Base-by-base conservation (phyloP, 768 basidiomycete species). In the Naganishia vishniacii region DNA sequence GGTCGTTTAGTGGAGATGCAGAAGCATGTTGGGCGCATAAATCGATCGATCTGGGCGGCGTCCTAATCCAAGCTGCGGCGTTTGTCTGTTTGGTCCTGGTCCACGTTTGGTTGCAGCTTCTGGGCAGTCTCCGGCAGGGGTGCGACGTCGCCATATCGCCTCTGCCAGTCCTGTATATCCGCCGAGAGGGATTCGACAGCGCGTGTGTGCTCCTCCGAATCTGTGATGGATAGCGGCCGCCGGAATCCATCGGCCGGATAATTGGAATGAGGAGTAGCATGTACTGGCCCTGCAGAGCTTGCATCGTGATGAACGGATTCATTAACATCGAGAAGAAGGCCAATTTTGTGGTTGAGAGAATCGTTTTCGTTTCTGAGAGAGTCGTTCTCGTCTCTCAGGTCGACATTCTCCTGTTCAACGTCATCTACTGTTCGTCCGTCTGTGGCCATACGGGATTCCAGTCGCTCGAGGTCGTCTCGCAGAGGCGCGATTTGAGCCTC, bases 391-490 rank as follows among this genome's bases (percentile, higher is more conserved):
- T 67, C 53, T 25, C 61, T n/a, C 11, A 67, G 31, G 6, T 67
- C 44, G 11, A 29, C 34, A 40, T 67, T 67, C 48, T 67, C 65
- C 29, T 59, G 61, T 28, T 62, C 53, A 26, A 67, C 23, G 18
- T 67, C 65, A 18, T 58, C 65, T 25, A 49, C 45, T 18, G 29
- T 59, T 23, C 65, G 15, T 3, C 48, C 53, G 11, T 45, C 65
- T 7, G 69, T 70, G 45, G 67, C 66, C 42, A 72, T 73, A 23
- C 72, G 41, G n/a, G 70, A 64, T 48, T 72, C 69, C 28, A 70
- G 68, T 51, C 73, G 67, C 20, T 65, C 66, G 25, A 77, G 59
- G 62, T 77, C 75, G 32, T 75, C 74, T 59, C 73, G 65, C 42
- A 74, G 48, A 3, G 62, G 58, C n/a, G 71, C 70, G 16, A 72